Evolutionary conservation across 371 early-diverging fungal genomes (phyloP), one percentile per base, ranked within the genome.

Genomic region (Mortierella sp.): DNA sequence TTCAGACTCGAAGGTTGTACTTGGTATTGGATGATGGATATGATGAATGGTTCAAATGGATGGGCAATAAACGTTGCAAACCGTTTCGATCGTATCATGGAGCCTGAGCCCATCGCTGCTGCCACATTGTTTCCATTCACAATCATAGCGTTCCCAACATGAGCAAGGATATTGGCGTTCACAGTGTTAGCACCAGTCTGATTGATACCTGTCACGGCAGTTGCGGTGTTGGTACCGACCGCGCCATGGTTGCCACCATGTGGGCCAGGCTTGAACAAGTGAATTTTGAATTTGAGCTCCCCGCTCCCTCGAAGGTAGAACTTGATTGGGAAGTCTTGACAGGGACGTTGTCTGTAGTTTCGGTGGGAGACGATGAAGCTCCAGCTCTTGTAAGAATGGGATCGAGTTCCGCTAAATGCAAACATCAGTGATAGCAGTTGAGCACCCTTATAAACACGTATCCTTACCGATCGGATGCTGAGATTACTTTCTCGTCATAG

Each of bases 401-500:
- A n/a, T n/a, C n/a, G n/a, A n/a, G n/a, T n/a, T n/a, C n/a, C n/a
- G n/a, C n/a, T 54, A 16, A 48, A 48, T 6, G n/a, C 21, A 1
- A 39, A 39, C 39, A 14, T 39, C 39, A 39, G 39, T 39, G n/a
- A 10, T 39, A 10, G 39, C 39, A 39, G 39, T 39, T 39, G 39
- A 39, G 39, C 39, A 39, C 10, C 9, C 18, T 12, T 4, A 12
- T 2, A 21, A 63, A 55, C 2, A 24, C 31, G 9, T 34, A 6
- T 6, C 27, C 10, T 27, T 80, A 86, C 89, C 88, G 62, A 53
- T 89, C 87, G 28, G 62, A 68, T 21, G 80, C 79, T 13, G 82
- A 85, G 13, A 88, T 82, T 28, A 80, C 61, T 57, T 86, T 87
- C 31, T 88, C 88, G 64, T 91, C 89, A 67, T 85, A 91, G 54